Base-by-base conservation (phyloP, 495 filamentous ascomycete species). In the Xanthoparmelia taractica region DNA sequence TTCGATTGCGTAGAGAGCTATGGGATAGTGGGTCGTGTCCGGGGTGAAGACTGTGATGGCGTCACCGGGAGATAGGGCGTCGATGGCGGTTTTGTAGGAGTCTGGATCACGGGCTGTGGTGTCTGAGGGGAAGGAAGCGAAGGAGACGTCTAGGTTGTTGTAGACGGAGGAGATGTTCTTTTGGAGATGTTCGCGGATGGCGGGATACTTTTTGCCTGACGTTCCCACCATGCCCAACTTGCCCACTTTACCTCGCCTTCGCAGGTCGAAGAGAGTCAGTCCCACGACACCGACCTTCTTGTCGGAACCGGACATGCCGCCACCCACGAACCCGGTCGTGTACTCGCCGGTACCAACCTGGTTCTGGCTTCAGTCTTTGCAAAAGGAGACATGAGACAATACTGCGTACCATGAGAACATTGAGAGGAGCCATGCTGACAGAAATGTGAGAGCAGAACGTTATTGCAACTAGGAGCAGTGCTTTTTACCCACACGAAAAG, bases 31-130 rank as follows among this genome's bases (percentile, higher is more conserved):
- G 2, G 92, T 96, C 2, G 90, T 87, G 72, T 97, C 92, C 0
- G 92, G 92, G 4, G 92, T 96, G 82, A 97, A 97, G 74, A 97
- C 96, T 13, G 92, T 97, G 75, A 97, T 93, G 58, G 91, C 92
- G 64, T 90, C 90, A 59, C 91, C 92, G 10, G 85, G 83, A 48
- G 84, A 82, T 43, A 97, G 80, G 29, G 86, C 85, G 72, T 97
- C 89, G 70, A 97, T 96, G 60, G 92, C 92, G 10, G 82, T 71
- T 73, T 95, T 96, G 82, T 96, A 97, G 34, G 92, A 84, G 45
- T 92, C 85, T 6, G 91, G 82, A 68, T 97, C 91, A 59, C 79
- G 75, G 50, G 70, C 75, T 60, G 79, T 73, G 63, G 86, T 82
- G 70, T 92, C 85, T 56, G 84, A 82, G 8, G 92, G 92, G 74